Percentiles rank a stretch among this genome's conserved stretches.
These are phyloP conservation scores for Mycena metata DNA, from an alignment of 768 basidiomycete genomes.

Conservation along the genomic window DNA sequence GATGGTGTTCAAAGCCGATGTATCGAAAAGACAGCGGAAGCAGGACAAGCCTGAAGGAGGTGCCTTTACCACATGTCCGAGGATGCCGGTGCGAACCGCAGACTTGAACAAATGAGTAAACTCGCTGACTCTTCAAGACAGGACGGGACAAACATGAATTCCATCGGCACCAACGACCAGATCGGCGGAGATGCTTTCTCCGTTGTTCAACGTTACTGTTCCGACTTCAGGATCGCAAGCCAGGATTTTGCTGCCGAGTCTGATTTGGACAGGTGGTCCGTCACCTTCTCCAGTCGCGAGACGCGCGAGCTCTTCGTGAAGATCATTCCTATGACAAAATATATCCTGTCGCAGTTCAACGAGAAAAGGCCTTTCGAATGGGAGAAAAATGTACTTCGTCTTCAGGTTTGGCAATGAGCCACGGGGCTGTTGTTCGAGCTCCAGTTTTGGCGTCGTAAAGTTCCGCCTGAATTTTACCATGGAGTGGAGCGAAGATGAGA, in stretches of 20 bases:
- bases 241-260: conserved; percentile 12
- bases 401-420: background rate
- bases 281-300: conserved; percentile 19
- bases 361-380: background rate
- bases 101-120: conserved; percentile 15
- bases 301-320: conserved; percentile 23
- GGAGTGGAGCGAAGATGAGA: background rate
- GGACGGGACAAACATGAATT: conserved; percentile 19
- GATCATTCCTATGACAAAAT: conserved; percentile 27
- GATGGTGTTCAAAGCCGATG: background rate
- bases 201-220: conserved; percentile 49
- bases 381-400: background rate
- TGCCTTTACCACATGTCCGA: background rate
- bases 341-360: background rate
- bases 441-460: conserved; percentile 18
- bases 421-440: background rate
- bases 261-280: conserved; percentile 19
- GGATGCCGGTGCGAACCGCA: conserved; percentile 13
- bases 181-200: conserved; percentile 50
- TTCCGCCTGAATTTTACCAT: background rate
- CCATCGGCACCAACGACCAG: conserved; percentile 30
- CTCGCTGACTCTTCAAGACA: no score
- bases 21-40: conserved; percentile 22
- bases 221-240: conserved; percentile 44
- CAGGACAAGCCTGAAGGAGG: conserved; percentile 11